A percentile compares a stretch with the other conserved stretches of the same genome.
phyloP scores from a whole-genome alignment of 345 rosid species.

The Fremontodendron californicum region DNA sequence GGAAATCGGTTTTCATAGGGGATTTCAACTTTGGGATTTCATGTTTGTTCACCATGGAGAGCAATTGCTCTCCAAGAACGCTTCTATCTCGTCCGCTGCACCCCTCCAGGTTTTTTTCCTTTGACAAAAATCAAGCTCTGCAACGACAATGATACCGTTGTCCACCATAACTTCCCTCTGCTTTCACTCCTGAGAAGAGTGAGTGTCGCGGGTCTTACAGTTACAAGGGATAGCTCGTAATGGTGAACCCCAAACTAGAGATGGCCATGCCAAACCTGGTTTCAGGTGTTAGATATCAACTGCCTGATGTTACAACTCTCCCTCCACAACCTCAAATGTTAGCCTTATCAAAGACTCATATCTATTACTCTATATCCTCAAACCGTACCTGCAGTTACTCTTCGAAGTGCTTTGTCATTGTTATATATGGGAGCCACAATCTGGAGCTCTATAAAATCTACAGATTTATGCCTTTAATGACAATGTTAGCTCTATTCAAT shows the following conservation, averaged over 20 bases:
- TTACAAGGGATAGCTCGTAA: not conserved
- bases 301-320: not conserved
- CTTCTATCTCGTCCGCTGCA: not conserved
- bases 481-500: too few relatives aligned
- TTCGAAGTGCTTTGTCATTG: not conserved
- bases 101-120: not conserved
- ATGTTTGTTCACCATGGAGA: conserved; percentile 1
- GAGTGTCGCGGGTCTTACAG: not conserved
- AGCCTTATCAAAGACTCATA: not conserved
- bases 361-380: not conserved
- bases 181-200: not conserved
- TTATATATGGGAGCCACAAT: not conserved
- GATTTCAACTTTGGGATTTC: too few relatives aligned
- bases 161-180: not conserved
- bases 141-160: not conserved
- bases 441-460: not conserved
- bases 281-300: not conserved
- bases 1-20: not conserved
- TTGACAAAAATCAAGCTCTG: not conserved
- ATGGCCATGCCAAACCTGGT: not conserved
- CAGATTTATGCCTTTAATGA: too few relatives aligned
- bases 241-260: not conserved
- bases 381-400: not conserved
- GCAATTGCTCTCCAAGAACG: not conserved
- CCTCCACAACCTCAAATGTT: not conserved